Evolutionary conservation across 1,139 yeast species (phyloP), one percentile per base, ranked within the genome.

Genomic region (Blastobotrys aristatus): DNA sequence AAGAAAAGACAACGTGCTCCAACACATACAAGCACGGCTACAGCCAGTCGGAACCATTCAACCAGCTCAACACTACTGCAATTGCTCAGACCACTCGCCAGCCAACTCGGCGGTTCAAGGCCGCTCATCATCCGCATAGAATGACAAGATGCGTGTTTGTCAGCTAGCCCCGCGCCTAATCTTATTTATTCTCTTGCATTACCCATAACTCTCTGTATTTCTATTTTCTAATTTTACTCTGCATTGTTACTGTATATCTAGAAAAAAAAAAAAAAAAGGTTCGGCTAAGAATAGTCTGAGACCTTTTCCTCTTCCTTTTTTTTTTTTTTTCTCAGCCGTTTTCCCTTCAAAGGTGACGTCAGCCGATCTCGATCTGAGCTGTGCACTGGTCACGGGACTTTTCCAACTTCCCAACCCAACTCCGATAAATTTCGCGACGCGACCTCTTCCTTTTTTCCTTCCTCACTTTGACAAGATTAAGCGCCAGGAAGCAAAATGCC

Each of bases 41-140:
- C 37, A 17, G 22, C 21, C 21, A 33, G n/a, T 33, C 37, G n/a
- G 24, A 18, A 11, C 37, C 37, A 17, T 33, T 8, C 21, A 33
- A 33, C 16, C 6, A 27, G 14, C 38, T 35, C n/a, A 13, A 21
- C 10, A 16, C 11, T 16, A 33, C 3, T 17, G 24, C 21, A 17
- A 24, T 24, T 24, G 27, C 27, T 5, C 27, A 24, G 27, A 24
- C 27, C 5, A 33, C 37, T 11, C 18, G 37, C 18, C 17, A n/a
- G 16, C 37, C 37, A 33, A 8, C 37, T 13, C 16, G 30, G 27
- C 24, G 32, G 26, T 16, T 24, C 33, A 38, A 38, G 20, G 42
- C 42, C 6, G 32, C 42, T 3, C 14, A 27, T 10, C 42, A 38
- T 26, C 42, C 42, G 11, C 42, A 38, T 13, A 4, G 42, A 26